Percentiles rank a stretch among this genome's conserved stretches.
Conservation (phyloP, 2,329 filamentous ascomycete species). For the Didymellaceae sp. region DNA sequence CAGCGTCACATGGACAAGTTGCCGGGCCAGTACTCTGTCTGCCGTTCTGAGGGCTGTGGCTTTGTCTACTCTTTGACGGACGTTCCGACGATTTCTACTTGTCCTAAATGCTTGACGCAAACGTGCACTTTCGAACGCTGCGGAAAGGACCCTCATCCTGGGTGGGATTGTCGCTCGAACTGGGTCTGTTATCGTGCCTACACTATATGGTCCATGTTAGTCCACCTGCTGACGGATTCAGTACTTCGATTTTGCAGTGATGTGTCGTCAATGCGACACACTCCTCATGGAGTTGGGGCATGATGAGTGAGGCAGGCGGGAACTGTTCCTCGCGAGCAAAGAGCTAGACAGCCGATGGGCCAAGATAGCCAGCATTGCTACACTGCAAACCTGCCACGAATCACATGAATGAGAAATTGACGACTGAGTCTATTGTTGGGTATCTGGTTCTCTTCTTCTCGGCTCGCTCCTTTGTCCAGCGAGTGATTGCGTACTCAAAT, state of each 20-base stretch:
- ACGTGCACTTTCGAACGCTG: not conserved
- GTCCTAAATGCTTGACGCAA: not conserved
- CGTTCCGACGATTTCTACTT: not conserved
- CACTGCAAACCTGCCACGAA: no score
- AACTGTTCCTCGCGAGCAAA: no score
- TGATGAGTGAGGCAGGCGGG: no score
- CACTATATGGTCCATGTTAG: not conserved
- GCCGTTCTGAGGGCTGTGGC: not conserved
- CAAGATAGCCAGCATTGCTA: no score
- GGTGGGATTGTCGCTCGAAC: not conserved
- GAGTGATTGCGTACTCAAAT: not conserved
- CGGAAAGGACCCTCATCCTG: not conserved
- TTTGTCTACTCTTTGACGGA: not conserved
- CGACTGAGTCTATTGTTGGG: slow-evolving; percentile 10
- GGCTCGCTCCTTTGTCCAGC: not conserved
- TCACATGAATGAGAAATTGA: not conserved
- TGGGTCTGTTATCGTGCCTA: not conserved
- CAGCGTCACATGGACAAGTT: not conserved
- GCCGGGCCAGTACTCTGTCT: not conserved
- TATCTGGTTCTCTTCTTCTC: slow-evolving; percentile 4
- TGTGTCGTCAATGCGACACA: not conserved
- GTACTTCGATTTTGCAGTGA: not conserved
- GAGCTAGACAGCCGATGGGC: no score
- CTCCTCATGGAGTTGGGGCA: not conserved
- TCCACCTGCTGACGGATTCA: not conserved